Evolutionary conservation across 208 protist genomes (phyloP).

Genomic region (Trypanosoma boissoni): DNA sequence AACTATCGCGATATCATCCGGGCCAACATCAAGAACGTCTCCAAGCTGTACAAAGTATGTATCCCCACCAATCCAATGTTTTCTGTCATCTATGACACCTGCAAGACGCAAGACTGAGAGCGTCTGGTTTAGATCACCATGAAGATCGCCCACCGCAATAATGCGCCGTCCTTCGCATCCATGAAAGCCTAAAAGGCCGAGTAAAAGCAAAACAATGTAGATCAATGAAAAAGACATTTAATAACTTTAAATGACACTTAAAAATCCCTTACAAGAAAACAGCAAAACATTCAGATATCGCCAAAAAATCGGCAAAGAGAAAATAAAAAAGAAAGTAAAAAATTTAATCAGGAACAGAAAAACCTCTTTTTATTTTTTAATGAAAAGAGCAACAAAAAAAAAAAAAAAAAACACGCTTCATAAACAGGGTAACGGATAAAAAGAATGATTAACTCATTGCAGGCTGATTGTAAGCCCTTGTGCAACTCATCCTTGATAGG

Average conservation of each 20-base stretch:
- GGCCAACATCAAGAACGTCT: conserved; percentile 91
- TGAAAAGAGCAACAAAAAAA: conserved; percentile 14
- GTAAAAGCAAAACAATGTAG: conserved; percentile 5
- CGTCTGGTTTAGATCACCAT: conserved; percentile 86
- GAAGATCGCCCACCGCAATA: conserved; percentile 80
- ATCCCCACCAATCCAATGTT: conserved; percentile 80
- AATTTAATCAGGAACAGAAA: no score
- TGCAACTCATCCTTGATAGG: no score
- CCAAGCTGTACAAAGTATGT: conserved; percentile 85
- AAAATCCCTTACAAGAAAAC: no score
- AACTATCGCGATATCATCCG: conserved; percentile 77
- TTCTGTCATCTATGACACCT: conserved; percentile 59
- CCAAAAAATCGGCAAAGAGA: conserved; percentile 1
- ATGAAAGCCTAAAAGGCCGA: background rate
- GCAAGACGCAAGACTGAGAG: conserved; percentile 59
- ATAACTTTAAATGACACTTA: no score
- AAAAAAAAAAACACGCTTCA: conserved; percentile 9
- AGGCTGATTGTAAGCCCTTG: no score
- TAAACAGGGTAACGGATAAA: background rate
- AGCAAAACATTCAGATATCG: conserved; percentile 12
- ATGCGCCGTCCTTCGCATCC: conserved; percentile 46
- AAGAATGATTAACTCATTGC: no score
- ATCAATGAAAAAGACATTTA: background rate
- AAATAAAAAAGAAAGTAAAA: background rate
- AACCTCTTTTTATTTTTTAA: no score